Evolutionary conservation across 2,329 filamentous ascomycete species (phyloP).

Genomic region (Lecanicillium sp.): DNA sequence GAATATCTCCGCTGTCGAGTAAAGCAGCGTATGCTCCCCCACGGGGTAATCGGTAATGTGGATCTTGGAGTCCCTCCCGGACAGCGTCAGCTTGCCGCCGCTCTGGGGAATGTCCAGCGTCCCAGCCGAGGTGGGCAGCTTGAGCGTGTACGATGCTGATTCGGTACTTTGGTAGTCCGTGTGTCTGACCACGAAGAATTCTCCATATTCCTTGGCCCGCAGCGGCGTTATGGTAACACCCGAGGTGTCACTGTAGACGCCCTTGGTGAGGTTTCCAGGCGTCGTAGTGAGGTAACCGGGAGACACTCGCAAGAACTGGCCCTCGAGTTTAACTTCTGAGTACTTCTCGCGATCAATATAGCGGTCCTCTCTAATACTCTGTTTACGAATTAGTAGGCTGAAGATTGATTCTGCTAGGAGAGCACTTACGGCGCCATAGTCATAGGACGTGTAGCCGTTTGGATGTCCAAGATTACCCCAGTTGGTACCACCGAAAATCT

Average conservation of each 20-base stretch:
- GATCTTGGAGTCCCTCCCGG: conserved; percentile 59
- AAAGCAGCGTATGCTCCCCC: conserved; percentile 51
- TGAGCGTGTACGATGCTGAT: conserved; percentile 56
- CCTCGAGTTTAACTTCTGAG: conserved; percentile 68
- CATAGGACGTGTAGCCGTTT: conserved; percentile 53
- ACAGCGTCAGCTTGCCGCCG: conserved; percentile 47
- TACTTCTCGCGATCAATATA: conserved; percentile 67
- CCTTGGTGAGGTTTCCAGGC: conserved; percentile 40
- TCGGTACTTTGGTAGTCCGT: conserved; percentile 52
- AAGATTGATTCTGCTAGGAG: too few species aligned
- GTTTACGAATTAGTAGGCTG: background rate
- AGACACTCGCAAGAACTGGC: conserved; percentile 66
- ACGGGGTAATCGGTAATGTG: conserved; percentile 61
- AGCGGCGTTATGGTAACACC: conserved; percentile 56
- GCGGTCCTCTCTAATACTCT: conserved; percentile 59
- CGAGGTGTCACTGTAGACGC: conserved; percentile 42
- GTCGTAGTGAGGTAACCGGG: conserved; percentile 58
- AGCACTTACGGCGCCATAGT: conserved; percentile 39
- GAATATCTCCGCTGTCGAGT: conserved; percentile 63
- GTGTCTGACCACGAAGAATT: conserved; percentile 63
- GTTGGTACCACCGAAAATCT: conserved; percentile 71
- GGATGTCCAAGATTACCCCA: conserved; percentile 74
- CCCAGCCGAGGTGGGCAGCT: conserved; percentile 50
- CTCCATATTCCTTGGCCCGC: conserved; percentile 41
- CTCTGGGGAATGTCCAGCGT: conserved; percentile 51